Evolutionary conservation across 2,329 filamentous ascomycete genomes (phyloP), one percentile per base, ranked within the genome.

Genomic region (Penicillium griseofulvum): DNA sequence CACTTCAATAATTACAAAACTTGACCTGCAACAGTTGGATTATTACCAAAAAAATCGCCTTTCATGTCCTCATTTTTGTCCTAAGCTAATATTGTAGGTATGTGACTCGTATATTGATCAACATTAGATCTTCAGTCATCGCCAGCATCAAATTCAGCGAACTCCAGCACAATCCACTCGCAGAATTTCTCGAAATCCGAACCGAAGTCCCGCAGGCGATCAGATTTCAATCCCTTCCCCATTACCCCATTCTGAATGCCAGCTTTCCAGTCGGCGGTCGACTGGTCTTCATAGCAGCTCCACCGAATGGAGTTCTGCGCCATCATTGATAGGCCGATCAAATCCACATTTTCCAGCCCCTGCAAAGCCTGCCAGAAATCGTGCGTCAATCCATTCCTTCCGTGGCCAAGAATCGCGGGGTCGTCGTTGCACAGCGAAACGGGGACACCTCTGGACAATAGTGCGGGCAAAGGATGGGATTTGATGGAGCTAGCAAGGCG

Each of bases 341-440:
- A 80, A 0, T 92, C 94, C 14, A 97, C 82, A 68, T 95, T 96
- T 56, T 96, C 88, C 84, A 92, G 94, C 0, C 90, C 92, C 73
- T 96, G 91, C 19, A 97, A 77, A 1, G 89, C 88, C 73, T 96
- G 91, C 90, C 91, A 97, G 74, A 96, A 96, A 74, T 97, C 91
- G 73, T 96, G 90, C 1, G 89, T 93, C 81, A 94, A 87, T 36
- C 90, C 91, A 26, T 86, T 88, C 7, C 82, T 84, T 54, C 89
- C 89, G 66, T 96, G 90, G 9, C 92, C 92, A 6, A 96, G 80
- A 67, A 97, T 90, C 1, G 89, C 90, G 1, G 91, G 92, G 69
- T 96, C 91, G 69, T 97, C 93, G 68, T 96, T 96, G 76, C 87
- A 91, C 10, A 99, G 82, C 11, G 87, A 85, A 66, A 91, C 93